Evolutionary conservation across 2,329 filamentous ascomycete species (phyloP).

Genomic region (Colletotrichum cereale): DNA sequence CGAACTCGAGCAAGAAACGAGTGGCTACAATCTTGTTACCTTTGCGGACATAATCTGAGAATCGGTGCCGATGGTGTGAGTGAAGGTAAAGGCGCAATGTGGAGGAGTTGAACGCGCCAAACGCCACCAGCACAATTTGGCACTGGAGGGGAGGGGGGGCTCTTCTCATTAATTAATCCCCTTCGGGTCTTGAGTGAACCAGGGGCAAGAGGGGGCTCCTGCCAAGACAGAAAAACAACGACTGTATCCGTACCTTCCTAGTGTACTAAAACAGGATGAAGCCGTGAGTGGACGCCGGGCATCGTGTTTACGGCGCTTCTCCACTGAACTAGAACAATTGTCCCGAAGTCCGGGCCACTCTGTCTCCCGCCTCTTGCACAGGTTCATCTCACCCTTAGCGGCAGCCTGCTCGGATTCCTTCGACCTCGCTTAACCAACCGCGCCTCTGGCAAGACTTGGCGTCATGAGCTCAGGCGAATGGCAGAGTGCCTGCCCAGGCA

Average conservation of each 20-base stretch:
- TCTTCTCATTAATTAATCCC: not conserved
- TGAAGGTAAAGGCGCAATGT: not conserved
- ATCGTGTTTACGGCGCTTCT: not conserved
- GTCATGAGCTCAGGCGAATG: not conserved
- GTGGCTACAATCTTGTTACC: not conserved
- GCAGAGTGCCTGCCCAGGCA: not conserved
- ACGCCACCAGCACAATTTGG: not conserved
- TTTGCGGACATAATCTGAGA: not conserved
- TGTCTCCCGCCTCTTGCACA: not conserved
- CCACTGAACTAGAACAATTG: not conserved
- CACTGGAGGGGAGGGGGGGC: not conserved
- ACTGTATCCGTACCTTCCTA: not conserved
- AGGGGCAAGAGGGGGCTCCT: not conserved
- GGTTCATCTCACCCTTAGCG: not conserved
- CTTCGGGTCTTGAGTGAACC: not conserved
- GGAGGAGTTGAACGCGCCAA: not conserved
- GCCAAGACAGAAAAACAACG: not conserved
- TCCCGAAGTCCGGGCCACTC: slow-evolving; percentile 1
- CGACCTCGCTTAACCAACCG: not conserved
- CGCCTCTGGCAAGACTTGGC: slow-evolving; percentile 10
- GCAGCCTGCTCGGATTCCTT: not conserved
- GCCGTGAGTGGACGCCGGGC: not conserved
- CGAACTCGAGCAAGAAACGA: not conserved
- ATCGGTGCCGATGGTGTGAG: not conserved
- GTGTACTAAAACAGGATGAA: not conserved